These are phyloP conservation scores for Liquidambar formosana DNA, from an alignment of 164 flowering plant genomes.

Conservation along the genomic window DNA sequence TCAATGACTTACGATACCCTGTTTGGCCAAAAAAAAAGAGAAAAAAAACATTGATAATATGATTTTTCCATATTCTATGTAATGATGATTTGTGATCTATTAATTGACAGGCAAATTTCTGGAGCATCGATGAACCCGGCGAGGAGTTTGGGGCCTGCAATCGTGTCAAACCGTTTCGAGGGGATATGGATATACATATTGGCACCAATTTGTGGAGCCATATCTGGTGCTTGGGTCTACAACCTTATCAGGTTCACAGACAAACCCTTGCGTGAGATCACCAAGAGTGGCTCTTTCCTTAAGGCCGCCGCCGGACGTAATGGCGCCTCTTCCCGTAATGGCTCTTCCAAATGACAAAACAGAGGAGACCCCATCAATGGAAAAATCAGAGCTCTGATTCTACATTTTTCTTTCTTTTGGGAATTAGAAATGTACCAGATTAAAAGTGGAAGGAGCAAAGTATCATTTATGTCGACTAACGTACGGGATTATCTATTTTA, in stretches of 20 bases:
- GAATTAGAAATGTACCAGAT: no score
- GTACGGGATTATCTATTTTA: no score
- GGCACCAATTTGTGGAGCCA: conserved; percentile 63
- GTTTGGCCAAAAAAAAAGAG: no score
- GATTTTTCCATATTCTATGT: background rate
- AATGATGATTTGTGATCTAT: background rate
- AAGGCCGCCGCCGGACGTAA: conserved; percentile 15
- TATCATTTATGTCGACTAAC: no score
- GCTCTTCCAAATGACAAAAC: background rate
- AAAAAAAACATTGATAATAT: no score
- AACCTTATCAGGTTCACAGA: conserved; percentile 72
- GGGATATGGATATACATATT: conserved; percentile 72
- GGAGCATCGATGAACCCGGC: conserved; percentile 99
- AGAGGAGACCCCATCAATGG: background rate
- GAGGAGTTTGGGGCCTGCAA: conserved; percentile 90
- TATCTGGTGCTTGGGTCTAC: conserved; percentile 77
- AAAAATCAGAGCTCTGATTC: background rate
- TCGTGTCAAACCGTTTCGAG: conserved; percentile 42
- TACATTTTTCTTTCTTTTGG: no score
- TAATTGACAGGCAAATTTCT: conserved; percentile 59
- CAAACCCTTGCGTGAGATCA: conserved; percentile 77
- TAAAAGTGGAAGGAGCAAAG: no score
- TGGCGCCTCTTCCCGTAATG: background rate
- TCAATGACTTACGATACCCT: no score
- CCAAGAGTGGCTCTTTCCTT: conserved; percentile 58